phyloP scores from a whole-genome alignment of 257 asterid genomes.

The Scutellaria galericulata region DNA sequence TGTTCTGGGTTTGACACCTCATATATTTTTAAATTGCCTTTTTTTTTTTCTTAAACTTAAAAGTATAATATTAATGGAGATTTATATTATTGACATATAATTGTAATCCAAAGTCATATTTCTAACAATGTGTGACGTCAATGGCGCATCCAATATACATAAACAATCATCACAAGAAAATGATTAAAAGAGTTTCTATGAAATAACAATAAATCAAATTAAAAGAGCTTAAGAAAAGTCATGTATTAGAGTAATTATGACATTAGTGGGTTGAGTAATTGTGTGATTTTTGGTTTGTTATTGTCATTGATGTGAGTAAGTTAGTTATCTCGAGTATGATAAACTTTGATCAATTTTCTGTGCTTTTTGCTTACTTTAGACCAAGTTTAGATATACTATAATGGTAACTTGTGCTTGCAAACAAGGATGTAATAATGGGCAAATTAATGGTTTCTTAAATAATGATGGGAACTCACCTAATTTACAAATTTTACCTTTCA shows the following conservation, averaged over 20 bases:
- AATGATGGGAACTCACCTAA: slow-evolving; percentile 16
- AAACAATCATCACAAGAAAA: not conserved
- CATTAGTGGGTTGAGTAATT: slow-evolving; percentile 22
- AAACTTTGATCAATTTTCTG: not conserved
- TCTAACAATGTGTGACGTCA: too few species aligned
- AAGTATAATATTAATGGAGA: too few species aligned
- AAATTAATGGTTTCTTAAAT: slow-evolving; percentile 33
- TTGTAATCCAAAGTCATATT: too few species aligned
- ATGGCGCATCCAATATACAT: too few species aligned
- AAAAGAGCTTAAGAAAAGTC: slow-evolving; percentile 19
- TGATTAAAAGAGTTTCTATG: not conserved
- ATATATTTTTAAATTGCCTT: too few species aligned
- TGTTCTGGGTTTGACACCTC: too few species aligned
- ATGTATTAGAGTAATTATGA: slow-evolving; percentile 1
- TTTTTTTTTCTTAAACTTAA: too few species aligned
- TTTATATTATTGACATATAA: too few species aligned
- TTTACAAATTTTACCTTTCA: slow-evolving; percentile 26
- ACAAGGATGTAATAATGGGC: slow-evolving; percentile 28
- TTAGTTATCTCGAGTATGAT: slow-evolving; percentile 24
- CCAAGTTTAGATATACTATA: slow-evolving; percentile 12
- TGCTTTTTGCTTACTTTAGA: slow-evolving; percentile 20
- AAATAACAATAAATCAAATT: not conserved
- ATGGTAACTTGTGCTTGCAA: slow-evolving; percentile 40
- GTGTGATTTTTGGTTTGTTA: not conserved
- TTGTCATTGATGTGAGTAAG: slow-evolving; percentile 3